Evolutionary conservation across 2,329 filamentous ascomycete species (phyloP), one percentile per base, ranked within the genome.

Genomic region (Talaromyces rugulosus): DNA sequence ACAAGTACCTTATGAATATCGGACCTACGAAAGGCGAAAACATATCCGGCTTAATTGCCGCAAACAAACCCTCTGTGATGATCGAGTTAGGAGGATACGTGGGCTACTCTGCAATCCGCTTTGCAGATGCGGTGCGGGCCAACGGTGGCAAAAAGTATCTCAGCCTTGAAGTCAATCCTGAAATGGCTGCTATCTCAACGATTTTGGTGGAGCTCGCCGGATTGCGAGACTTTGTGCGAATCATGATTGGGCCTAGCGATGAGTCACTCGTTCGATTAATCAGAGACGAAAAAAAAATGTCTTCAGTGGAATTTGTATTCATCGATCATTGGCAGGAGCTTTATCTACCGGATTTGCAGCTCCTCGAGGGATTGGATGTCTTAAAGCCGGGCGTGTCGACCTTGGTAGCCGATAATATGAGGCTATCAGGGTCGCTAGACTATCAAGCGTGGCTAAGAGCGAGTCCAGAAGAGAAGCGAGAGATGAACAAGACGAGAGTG

Each of bases 41-140:
- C 57, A 84, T 93, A 0, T 82, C 82, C 16, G 81, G 88, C 51
- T 72, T 91, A 42, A 91, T 93, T 62, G 78, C 78, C 18, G 78
- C 88, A 63, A 77, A 82, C 42, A 88, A 87, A 70, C 89, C 89
- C 0, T 73, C 83, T 50, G 79, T 80, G 2, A 89, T 91, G 85
- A 82, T 92, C 44, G 90, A 94, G 72, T 81, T 93, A 0, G 90
- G 90, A 44, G 88, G 89, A 31, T 93, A 93, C 72, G 82, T 91
- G n/a, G 90, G 90, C 51, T 93, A 93, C 78, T 92, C 89, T 0
- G 87, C 87, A 62, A 84, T 93, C 62, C 81, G 91, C 1, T 92
- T 92, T 68, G 88, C 84, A 44, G 79, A 84, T 34, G 86, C 87
- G 1, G 75, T 90, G 11, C 82, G 82, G 60, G 77, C 81, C 56